A percentile compares a stretch with the other conserved stretches of the same genome.
phyloP scores from a whole-genome alignment of 2,329 filamentous ascomycete species.

The Venturia pyrina region DNA sequence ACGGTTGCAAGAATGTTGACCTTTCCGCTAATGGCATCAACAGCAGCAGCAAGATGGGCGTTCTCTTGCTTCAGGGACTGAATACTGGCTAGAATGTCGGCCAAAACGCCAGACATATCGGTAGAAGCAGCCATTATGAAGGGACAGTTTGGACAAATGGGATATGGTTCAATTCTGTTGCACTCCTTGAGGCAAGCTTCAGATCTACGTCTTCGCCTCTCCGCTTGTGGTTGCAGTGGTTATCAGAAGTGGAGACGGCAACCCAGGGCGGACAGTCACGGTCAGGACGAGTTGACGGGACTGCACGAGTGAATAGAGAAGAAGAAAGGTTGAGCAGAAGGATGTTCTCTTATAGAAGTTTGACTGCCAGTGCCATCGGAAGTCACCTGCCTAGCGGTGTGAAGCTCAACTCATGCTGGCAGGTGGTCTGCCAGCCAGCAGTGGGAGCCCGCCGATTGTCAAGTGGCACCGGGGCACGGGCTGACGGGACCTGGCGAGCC shows the following conservation, averaged over 20 bases:
- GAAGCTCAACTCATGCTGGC: too few species aligned
- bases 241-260: constrained; percentile 4
- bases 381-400: too few species aligned
- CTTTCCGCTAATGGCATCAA: constrained; percentile 51
- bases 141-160: background rate
- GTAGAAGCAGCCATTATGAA: constrained; percentile 9
- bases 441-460: too few species aligned
- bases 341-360: background rate
- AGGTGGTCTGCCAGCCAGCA: too few species aligned
- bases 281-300: background rate
- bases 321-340: background rate
- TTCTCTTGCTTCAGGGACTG: constrained; percentile 48
- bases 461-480: too few species aligned
- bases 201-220: background rate
- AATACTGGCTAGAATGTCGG: constrained; percentile 46
- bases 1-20: constrained; percentile 51
- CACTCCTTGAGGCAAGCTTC: background rate
- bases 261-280: background rate
- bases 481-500: too few species aligned
- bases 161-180: background rate
- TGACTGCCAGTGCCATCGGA: too few species aligned
- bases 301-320: background rate
- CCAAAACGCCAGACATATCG: constrained; percentile 27
- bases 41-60: constrained; percentile 42
- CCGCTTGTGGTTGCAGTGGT: background rate